These are phyloP conservation scores for Smittium mucronatum DNA, from an alignment of 371 early-diverging fungal species.

Conservation along the genomic window DNA sequence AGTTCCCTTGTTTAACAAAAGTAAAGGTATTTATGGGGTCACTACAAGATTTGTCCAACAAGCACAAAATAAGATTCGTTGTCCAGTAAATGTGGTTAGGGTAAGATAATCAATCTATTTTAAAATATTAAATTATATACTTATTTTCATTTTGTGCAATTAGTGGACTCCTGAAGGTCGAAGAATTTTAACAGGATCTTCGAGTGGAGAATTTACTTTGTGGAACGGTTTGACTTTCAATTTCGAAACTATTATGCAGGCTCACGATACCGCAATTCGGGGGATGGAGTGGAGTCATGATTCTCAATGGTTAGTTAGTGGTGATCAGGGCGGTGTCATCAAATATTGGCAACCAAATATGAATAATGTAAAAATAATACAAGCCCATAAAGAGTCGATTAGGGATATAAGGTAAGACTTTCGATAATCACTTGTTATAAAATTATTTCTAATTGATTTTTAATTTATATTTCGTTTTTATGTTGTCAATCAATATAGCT, in stretches of 20 bases:
- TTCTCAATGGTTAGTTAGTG: conserved; percentile 92
- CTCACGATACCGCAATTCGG: conserved; percentile 90
- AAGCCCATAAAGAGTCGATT: conserved; percentile 89
- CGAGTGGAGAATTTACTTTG: conserved; percentile 97
- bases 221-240: conserved; percentile 99
- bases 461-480: conserved; percentile 9
- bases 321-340: conserved; percentile 90
- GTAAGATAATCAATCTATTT: conserved; percentile 38
- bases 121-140: conserved; percentile 1
- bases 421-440: no score
- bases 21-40: conserved; percentile 67
- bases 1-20: conserved; percentile 62
- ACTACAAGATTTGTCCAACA: conserved; percentile 92
- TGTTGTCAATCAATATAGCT: conserved; percentile 42
- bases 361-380: conserved; percentile 91
- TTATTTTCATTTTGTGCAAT: not conserved
- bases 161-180: conserved; percentile 99
- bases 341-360: conserved; percentile 99
- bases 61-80: conserved; percentile 93
- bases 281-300: conserved; percentile 97
- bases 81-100: conserved; percentile 86
- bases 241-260: conserved; percentile 98
- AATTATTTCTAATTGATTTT: no score
- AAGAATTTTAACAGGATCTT: conserved; percentile 92
- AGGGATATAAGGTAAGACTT: conserved; percentile 54